Evolutionary conservation across 495 filamentous ascomycete genomes (phyloP).

Genomic region (Lepraria neglecta): DNA sequence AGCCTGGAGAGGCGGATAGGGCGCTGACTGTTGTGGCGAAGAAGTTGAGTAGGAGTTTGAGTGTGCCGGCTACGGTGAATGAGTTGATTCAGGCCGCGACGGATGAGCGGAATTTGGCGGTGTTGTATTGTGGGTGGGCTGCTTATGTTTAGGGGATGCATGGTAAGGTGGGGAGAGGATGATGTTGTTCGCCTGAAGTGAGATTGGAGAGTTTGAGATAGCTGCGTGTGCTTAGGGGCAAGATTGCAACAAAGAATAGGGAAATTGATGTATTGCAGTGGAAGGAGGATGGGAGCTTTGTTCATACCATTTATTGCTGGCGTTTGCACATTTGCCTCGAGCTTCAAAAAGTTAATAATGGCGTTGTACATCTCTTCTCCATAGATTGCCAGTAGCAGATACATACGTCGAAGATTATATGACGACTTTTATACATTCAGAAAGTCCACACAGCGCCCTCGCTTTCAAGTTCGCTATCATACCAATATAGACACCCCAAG

Average conservation of each 20-base stretch:
- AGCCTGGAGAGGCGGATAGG: constrained; percentile 85
- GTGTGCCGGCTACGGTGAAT: constrained; percentile 90
- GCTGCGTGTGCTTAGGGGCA: too few relatives aligned
- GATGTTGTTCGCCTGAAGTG: too few relatives aligned
- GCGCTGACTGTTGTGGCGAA: constrained; percentile 88
- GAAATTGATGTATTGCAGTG: neutral
- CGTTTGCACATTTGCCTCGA: neutral
- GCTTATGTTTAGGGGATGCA: constrained; percentile 47
- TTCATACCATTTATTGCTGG: neutral
- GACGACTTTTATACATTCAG: neutral
- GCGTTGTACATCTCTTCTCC: neutral
- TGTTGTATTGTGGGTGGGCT: constrained; percentile 79
- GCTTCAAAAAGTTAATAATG: neutral
- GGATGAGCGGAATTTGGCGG: constrained; percentile 86
- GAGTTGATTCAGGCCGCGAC: constrained; percentile 93
- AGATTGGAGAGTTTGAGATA: too few relatives aligned
- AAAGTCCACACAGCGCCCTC: neutral
- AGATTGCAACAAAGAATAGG: neutral
- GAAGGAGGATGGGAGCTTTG: neutral
- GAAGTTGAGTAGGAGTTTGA: constrained; percentile 88
- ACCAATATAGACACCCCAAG: neutral
- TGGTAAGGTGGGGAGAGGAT: neutral
- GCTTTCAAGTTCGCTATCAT: neutral
- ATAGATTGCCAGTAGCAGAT: neutral
- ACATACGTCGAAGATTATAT: neutral